Evolutionary conservation across 2,329 filamentous ascomycete species (phyloP), one percentile per base, ranked within the genome.

Genomic region (Claviceps purpurea): DNA sequence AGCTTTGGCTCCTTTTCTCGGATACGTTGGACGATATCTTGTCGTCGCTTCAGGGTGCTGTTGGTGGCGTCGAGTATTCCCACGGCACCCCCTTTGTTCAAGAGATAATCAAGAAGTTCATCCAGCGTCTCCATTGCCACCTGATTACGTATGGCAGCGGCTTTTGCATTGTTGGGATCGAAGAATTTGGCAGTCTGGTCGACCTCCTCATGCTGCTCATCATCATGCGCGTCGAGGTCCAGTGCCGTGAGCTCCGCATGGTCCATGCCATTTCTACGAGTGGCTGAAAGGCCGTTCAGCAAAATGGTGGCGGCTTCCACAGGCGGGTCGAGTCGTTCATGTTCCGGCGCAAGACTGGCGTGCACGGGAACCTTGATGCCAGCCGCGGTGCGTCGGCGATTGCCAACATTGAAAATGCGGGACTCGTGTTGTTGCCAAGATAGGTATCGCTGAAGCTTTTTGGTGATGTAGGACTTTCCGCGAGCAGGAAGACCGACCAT

Each of bases 341-440:
- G 67, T 59, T 71, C 68, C 1, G 63, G 62, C 1, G 59, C 58
- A 49, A 68, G 56, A 43, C 60, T 65, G 7, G 65, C 58, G 49
- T 62, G 65, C 52, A 65, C 60, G 3, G 65, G 57, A n/a, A 68
- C 65, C 26, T 68, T 67, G 45, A 73, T 65, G 16, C 85, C 85
- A 44, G 85, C 87, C 18, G 84, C 88, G 49, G 90, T 80, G 60
- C 93, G 84, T 61, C 93, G 79, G 62, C 89, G 79, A 68, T 95
- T 91, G 55, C 93, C 93, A 40, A 98, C 93, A 62, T 98, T 98
- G 79, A 98, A 98, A 60, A 98, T 96, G 59, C 78, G 80, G 13
- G 90, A 93, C 62, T 95, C 88, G 69, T 98, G 91, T 64, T 98
- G 93, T 62, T 96, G 82, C 93, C 93, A 98, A 49, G 94, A 91